Conservation (phyloP, 2,329 filamentous ascomycete species). For the Coccinonectria pachysandricola region DNA sequence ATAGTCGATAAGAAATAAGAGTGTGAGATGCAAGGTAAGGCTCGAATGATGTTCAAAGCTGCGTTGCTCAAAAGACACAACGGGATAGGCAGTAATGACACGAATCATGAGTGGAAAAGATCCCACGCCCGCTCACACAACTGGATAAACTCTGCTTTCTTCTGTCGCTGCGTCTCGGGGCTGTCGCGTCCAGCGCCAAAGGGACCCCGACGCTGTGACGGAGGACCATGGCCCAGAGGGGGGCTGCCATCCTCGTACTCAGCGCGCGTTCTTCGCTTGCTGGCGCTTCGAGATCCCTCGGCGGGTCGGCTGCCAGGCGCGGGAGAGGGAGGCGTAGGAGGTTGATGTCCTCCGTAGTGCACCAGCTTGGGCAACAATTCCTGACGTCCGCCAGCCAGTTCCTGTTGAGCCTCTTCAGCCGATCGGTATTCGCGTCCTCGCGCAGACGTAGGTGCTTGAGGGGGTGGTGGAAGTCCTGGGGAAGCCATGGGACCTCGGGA, state of each 20-base stretch:
- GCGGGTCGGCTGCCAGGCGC: constrained; percentile 40
- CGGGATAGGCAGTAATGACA: neutral
- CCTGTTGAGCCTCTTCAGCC: constrained; percentile 88
- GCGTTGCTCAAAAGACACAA: no score
- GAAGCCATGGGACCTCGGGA: constrained; percentile 63
- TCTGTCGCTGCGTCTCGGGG: constrained; percentile 70
- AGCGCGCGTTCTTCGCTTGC: constrained; percentile 67
- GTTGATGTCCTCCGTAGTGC: constrained; percentile 89
- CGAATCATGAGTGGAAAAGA: constrained; percentile 81
- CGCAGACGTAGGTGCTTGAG: constrained; percentile 43
- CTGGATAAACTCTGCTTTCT: constrained; percentile 85
- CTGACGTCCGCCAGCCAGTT: constrained; percentile 80
- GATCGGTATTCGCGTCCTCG: constrained; percentile 84
- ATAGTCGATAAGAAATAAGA: no score
- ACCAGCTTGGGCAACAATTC: constrained; percentile 89
- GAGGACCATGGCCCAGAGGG: constrained; percentile 66
- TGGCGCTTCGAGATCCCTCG: constrained; percentile 47
- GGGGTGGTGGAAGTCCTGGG: constrained; percentile 56
- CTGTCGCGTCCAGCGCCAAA: constrained; percentile 76
- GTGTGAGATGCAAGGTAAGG: no score
- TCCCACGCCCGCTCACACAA: constrained; percentile 92
- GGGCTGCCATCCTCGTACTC: constrained; percentile 95
- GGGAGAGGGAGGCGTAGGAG: constrained; percentile 81
- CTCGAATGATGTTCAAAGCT: no score
- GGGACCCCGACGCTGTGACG: constrained; percentile 51